Evolutionary conservation across 1,139 yeast species (phyloP), one percentile per base, ranked within the genome.

Genomic region (Hyphopichia fennica): DNA sequence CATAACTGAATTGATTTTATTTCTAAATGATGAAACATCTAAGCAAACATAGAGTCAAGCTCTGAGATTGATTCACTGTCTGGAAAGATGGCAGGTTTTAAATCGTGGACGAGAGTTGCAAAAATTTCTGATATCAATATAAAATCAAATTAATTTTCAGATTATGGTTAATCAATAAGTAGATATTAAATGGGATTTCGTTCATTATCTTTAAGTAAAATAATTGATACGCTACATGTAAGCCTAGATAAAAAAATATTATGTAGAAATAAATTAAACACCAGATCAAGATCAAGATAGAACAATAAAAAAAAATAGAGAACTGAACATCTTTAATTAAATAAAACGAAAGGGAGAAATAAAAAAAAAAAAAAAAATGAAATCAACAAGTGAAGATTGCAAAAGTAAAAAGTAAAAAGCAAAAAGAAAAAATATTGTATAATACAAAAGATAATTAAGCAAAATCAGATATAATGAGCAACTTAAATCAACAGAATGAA

Each of bases 31-130:
- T 84, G 93, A 85, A 78, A 84, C 68, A 80, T 72, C 66, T 67
- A 75, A 81, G 77, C 87, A 82, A 79, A 83, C 89, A 83, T 84
- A 84, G 95, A 86, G 95, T 86, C 95, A 86, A 86, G 95, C 95
- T 86, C 95, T 75, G 89, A 84, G 85, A 62, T 57, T 55, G 52
- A 52, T 50, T 65, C 73, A 69, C 69, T 58, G 73, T 62, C 75
- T 69, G 76, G 75, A 69, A 70, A 69, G 66, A 69, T 69, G 75
- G 62, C 71, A 52, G 71, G 72, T 58, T 58, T 47, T 44, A 45
- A 50, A 54, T 60, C 64, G 56, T 57, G 69, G 76, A 69, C 67
- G 77, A 72, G 77, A 72, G 61, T 70, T 65, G 70, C 69, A 60
- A 56, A 52, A 40, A 50, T 52, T 63, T 64, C 69, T 63, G 69